Percentiles rank a stretch among this genome's conserved stretches.
These are phyloP conservation scores for Sporothrix luriei DNA, from an alignment of 2,329 filamentous ascomycete genomes.

Conservation along the genomic window DNA sequence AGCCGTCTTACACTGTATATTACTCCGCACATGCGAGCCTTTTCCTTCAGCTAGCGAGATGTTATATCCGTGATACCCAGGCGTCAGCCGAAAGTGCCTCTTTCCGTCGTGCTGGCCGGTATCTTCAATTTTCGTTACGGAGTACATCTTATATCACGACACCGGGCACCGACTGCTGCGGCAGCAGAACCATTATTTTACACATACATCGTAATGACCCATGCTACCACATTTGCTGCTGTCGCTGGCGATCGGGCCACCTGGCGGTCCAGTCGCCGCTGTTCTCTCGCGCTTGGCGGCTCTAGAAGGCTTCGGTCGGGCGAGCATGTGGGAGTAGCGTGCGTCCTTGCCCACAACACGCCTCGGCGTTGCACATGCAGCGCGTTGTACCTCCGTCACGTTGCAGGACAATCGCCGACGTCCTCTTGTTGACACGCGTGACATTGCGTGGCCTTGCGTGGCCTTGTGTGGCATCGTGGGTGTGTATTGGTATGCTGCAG, in stretches of 20 bases:
- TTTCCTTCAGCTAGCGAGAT: not conserved
- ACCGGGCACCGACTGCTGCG: not conserved
- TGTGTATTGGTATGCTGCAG: not conserved
- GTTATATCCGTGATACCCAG: no score
- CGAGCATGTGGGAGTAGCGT: constrained; percentile 11
- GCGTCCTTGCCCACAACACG: not conserved
- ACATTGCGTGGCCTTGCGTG: not conserved
- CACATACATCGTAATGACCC: no score
- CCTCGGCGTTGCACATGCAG: no score
- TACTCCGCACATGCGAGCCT: constrained; percentile 2
- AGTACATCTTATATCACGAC: not conserved
- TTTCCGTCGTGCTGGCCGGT: not conserved
- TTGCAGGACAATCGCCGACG: not conserved
- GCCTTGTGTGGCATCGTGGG: not conserved
- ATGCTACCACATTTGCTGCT: no score
- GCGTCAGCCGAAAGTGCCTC: not conserved
- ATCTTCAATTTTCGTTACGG: not conserved
- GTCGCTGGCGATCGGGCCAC: not conserved
- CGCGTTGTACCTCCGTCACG: not conserved
- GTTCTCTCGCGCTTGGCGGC: no score
- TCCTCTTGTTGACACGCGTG: not conserved
- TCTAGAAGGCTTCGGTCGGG: constrained; percentile 1
- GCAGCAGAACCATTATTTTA: no score
- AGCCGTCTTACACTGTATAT: constrained; percentile 21
- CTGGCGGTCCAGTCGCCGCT: not conserved